phyloP scores from a whole-genome alignment of 2,329 filamentous ascomycete genomes.

The Raffaelea albimanens region DNA sequence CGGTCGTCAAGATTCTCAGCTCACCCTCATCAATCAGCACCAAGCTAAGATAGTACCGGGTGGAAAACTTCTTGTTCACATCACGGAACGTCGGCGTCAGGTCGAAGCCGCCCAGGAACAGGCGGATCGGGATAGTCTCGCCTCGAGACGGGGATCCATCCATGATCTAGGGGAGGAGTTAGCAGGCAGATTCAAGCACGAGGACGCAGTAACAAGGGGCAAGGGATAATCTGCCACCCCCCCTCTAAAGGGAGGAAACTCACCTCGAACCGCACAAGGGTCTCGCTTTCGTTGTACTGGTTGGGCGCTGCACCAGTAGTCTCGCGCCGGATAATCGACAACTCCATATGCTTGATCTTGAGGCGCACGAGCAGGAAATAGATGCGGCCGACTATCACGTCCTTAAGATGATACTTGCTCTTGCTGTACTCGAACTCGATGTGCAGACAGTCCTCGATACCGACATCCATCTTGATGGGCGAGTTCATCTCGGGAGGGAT shows the following conservation, averaged over 20 bases:
- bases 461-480: constrained; percentile 99
- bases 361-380: constrained; percentile 94
- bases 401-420: constrained; percentile 97
- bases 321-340: constrained; percentile 93
- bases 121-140: constrained; percentile 87
- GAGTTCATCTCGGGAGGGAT: constrained; percentile 97
- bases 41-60: constrained; percentile 90
- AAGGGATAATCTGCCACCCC: no score
- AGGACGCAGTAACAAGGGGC: neutral
- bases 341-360: constrained; percentile 99
- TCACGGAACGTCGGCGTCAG: constrained; percentile 96
- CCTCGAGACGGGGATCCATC: constrained; percentile 95
- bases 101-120: constrained; percentile 97
- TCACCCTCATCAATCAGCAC: constrained; percentile 90
- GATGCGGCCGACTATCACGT: constrained; percentile 96
- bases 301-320: constrained; percentile 95
- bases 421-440: constrained; percentile 99
- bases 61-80: constrained; percentile 99
- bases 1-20: constrained; percentile 14
- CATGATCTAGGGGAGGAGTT: constrained; percentile 62
- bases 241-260: constrained; percentile 2
- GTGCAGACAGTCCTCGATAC: constrained; percentile 97
- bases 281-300: constrained; percentile 99
- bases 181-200: neutral
- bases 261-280: constrained; percentile 90